These are phyloP conservation scores for Flaveria linearis DNA, from an alignment of 129 eudicot species.

Conservation along the genomic window DNA sequence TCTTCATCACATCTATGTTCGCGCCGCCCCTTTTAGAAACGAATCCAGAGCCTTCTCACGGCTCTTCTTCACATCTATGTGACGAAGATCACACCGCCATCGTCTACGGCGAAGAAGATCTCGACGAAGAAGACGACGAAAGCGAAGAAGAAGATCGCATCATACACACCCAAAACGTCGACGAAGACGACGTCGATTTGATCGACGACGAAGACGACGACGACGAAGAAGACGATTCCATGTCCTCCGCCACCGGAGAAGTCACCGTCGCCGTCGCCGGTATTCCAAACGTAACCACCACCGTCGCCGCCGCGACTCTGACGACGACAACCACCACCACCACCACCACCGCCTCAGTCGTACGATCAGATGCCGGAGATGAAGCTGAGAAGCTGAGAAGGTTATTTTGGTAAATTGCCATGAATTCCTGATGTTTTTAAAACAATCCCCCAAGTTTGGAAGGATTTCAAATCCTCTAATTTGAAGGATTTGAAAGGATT, in stretches of 20 bases:
- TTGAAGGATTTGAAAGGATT: too few relatives aligned
- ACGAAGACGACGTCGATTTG: conserved; percentile 35
- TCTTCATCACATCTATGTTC: conserved; percentile 18
- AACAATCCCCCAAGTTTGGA: too few relatives aligned
- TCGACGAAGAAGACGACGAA: conserved; percentile 52
- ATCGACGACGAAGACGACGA: conserved; percentile 36
- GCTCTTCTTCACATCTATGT: too few relatives aligned
- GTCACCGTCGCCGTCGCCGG: conserved; percentile 40
- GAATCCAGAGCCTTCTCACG: too few relatives aligned
- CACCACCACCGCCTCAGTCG: background rate
- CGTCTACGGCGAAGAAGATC: conserved; percentile 44
- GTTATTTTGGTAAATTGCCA: too few relatives aligned
- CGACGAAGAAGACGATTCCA: conserved; percentile 49
- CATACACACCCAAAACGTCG: conserved; percentile 22
- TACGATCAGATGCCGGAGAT: conserved; percentile 29
- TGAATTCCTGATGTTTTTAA: too few relatives aligned
- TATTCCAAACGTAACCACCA: conserved; percentile 30
- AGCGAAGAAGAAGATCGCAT: conserved; percentile 23
- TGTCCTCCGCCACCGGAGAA: conserved; percentile 47
- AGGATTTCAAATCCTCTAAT: too few relatives aligned
- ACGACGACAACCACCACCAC: conserved; percentile 27
- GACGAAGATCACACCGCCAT: conserved; percentile 47
- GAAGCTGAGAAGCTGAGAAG: too few relatives aligned
- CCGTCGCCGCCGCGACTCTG: conserved; percentile 36
- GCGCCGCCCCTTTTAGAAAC: too few relatives aligned